Conservation (phyloP, 257 asterid genomes). For the Salvia rosmarinus region DNA sequence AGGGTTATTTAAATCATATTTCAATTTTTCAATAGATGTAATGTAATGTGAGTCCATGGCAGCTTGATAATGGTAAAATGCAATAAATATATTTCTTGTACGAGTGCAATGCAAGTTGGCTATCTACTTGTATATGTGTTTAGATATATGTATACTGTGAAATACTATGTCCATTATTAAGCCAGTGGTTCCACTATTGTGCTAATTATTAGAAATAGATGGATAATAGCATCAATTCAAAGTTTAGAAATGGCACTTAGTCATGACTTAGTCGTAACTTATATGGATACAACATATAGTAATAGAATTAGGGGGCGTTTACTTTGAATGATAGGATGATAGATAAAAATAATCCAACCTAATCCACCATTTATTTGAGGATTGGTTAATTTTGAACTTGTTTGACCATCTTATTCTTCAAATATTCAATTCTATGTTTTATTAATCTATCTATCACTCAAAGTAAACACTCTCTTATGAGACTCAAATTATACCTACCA, state of each 20-base stretch:
- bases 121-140: not conserved
- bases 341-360: too few species aligned
- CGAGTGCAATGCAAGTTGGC: not conserved
- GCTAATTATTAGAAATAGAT: not conserved
- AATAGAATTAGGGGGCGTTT: too few species aligned
- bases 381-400: too few species aligned
- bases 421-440: too few species aligned
- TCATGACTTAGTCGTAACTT: not conserved
- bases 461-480: too few species aligned
- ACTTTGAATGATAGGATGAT: too few species aligned
- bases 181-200: not conserved
- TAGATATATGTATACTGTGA: not conserved
- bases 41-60: not conserved
- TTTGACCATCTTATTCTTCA: too few species aligned
- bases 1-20: not conserved
- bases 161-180: not conserved
- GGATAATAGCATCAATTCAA: not conserved
- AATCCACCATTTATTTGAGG: too few species aligned
- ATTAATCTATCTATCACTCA: too few species aligned
- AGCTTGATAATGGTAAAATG: not conserved
- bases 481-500: not conserved
- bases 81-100: not conserved
- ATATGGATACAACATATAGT: not conserved
- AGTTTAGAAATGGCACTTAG: not conserved
- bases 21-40: not conserved